Evolutionary conservation across 2,329 filamentous ascomycete species (phyloP), one percentile per base, ranked within the genome.

Genomic region (Aspergillus sp.): DNA sequence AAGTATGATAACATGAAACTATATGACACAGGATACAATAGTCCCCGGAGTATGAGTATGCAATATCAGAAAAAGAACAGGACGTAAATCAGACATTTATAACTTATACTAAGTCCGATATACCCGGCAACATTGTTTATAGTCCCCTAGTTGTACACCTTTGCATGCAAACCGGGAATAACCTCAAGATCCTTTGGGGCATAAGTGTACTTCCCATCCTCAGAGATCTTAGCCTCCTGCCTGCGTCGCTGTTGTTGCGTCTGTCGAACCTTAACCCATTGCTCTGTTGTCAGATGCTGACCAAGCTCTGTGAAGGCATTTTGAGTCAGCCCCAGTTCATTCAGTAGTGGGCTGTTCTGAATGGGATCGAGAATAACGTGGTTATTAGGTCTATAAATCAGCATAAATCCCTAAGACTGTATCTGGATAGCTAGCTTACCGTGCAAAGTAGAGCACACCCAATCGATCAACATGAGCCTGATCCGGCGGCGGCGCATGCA

Each of bases 401-500:
- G 12, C 19, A 46, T 19, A 3, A 6, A 17, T n/a, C 7, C 22
- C 4, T 9, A 42, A 43, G 23, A 33, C 9, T 12, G 7, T 35
- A 6, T 4, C 4, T 10, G 4, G 5, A 20, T 4, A 3, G 5
- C 15, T 20, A n/a, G 52, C 56, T 37, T 43, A 63, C 58, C 76
- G 71, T 1, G 75, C 73, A 59, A 74, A 74, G 51, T 74, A 75
- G 17, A 74, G 48, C 42, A 75, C 60, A 0, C 73, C 72, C 23
- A 71, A 49, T 4, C 71, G 64, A 56, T 74, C 70, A 20, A 73
- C 48, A 51, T 72, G 63, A 2, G 66, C 68, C 55, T 78, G 75
- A 46, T 78, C 75, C 10, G 66, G 52, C 0, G 75, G 76, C 1
- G 74, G 75, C 9, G 70, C 66, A 41, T 73, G 66, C 0, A 79